phyloP scores from a whole-genome alignment of 768 basidiomycete genomes.

The Lenzites betulinus region DNA sequence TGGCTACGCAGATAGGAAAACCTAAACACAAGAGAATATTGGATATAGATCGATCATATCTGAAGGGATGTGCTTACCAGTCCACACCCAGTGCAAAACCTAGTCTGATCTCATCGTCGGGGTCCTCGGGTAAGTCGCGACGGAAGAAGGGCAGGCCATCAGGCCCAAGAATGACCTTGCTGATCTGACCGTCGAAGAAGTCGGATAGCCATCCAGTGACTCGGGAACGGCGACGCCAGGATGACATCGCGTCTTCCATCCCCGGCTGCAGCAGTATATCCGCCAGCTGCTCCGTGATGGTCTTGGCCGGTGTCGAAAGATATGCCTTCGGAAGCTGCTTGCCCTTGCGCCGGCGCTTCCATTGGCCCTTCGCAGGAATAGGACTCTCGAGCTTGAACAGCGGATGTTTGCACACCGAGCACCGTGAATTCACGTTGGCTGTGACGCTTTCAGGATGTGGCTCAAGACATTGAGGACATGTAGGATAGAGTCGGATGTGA shows the following conservation, averaged over 20 bases:
- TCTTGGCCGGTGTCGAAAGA: conserved; percentile 11
- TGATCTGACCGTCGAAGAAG: conserved; percentile 35
- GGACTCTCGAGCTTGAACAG: neutral
- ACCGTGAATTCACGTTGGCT: neutral
- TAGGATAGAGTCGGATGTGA: neutral
- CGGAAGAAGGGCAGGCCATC: conserved; percentile 35
- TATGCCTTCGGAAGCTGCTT: neutral
- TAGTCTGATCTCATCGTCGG: conserved; percentile 26
- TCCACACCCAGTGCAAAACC: conserved; percentile 33
- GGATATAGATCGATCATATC: conserved; percentile 42
- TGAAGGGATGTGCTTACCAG: no score
- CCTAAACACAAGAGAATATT: no score
- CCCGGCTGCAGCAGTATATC: conserved; percentile 23
- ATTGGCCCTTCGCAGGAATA: neutral
- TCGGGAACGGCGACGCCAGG: conserved; percentile 11
- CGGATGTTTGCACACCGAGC: neutral
- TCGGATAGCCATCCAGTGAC: conserved; percentile 21
- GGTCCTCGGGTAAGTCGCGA: conserved; percentile 7
- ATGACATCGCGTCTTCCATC: conserved; percentile 28
- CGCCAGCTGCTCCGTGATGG: conserved; percentile 21
- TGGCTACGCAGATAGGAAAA: conserved; percentile 39
- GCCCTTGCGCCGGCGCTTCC: neutral
- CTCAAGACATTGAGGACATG: neutral
- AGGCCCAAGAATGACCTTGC: conserved; percentile 23
- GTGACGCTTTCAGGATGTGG: neutral